Percentiles rank a stretch among this genome's conserved stretches.
Conservation (phyloP, 2,329 filamentous ascomycete species). For the Pyricularia grisea region DNA sequence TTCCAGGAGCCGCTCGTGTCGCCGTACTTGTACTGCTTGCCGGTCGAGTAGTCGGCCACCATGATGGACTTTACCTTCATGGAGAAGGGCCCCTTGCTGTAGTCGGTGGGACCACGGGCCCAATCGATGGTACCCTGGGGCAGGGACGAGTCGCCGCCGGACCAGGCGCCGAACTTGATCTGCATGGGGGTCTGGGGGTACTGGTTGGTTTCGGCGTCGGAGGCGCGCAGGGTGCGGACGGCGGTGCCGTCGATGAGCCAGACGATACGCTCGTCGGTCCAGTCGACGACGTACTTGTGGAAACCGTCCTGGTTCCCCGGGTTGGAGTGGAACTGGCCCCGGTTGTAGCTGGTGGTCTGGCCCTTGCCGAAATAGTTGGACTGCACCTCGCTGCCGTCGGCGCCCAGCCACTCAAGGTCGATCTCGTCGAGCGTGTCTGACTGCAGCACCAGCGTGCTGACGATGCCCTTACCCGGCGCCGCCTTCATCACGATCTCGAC, state of each 20-base stretch:
- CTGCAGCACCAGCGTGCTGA: conserved; percentile 84
- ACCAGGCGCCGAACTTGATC: conserved; percentile 86
- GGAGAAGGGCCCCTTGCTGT: conserved; percentile 69
- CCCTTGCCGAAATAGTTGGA: conserved; percentile 97
- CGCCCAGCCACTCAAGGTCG: conserved; percentile 93
- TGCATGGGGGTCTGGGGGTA: conserved; percentile 97
- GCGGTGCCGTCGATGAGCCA: conserved; percentile 77
- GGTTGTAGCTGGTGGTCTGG: conserved; percentile 73
- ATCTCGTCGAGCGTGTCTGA: conserved; percentile 93
- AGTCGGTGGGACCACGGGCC: conserved; percentile 82
- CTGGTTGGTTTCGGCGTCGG: conserved; percentile 59
- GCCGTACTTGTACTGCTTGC: conserved; percentile 72
- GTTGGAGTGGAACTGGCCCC: conserved; percentile 69
- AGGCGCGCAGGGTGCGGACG: conserved; percentile 64
- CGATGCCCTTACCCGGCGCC: conserved; percentile 82
- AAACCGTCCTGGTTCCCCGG: conserved; percentile 63
- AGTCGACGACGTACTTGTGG: conserved; percentile 85
- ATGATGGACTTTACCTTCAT: conserved; percentile 74
- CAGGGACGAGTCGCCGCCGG: conserved; percentile 79
- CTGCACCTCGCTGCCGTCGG: conserved; percentile 69
- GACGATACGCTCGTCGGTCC: conserved; percentile 75
- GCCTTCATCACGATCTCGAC: conserved; percentile 80
- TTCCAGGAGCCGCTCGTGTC: conserved; percentile 70
- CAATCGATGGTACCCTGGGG: conserved; percentile 75
- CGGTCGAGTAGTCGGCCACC: conserved; percentile 89